These are phyloP conservation scores for Phallus indusiatus DNA, from an alignment of 768 basidiomycete genomes.

Conservation along the genomic window DNA sequence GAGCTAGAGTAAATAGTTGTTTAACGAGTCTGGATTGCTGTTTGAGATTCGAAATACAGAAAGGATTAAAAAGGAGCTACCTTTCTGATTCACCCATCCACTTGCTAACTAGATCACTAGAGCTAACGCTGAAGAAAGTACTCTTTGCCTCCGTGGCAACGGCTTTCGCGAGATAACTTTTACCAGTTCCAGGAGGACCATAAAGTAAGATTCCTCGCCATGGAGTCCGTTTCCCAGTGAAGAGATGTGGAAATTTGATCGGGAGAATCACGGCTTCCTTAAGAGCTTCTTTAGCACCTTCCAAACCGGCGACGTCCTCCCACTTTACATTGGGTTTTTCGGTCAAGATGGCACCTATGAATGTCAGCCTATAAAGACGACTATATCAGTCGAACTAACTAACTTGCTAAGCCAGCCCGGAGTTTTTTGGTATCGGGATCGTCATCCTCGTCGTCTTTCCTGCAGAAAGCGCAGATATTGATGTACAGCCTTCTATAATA, in stretches of 20 bases:
- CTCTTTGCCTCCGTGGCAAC: conserved; percentile 99
- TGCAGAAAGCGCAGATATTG: conserved; percentile 9
- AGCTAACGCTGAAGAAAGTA: conserved; percentile 96
- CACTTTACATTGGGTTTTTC: conserved; percentile 96
- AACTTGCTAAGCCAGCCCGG: conserved; percentile 70
- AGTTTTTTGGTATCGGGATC: conserved; percentile 94
- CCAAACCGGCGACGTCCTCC: conserved; percentile 98
- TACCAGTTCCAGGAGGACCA: conserved; percentile 96
- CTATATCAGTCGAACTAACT: not conserved
- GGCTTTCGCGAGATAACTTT: conserved; percentile 94
- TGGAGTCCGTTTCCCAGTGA: conserved; percentile 96
- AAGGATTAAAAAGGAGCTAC: conserved; percentile 31
- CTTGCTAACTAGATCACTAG: conserved; percentile 92
- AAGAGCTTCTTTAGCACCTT: conserved; percentile 88
- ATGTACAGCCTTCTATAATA: not conserved
- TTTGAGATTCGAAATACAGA: conserved; percentile 2
- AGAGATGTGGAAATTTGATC: conserved; percentile 97
- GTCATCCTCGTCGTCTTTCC: conserved; percentile 46
- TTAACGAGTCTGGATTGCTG: conserved; percentile 65
- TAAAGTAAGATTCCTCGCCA: conserved; percentile 96
- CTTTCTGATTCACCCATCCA: conserved; percentile 99
- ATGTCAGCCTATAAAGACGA: not conserved
- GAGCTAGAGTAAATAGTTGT: conserved; percentile 91
- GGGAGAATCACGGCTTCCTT: conserved; percentile 99
- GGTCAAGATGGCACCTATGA: conserved; percentile 66